Evolutionary conservation across 2,329 filamentous ascomycete genomes (phyloP).

Genomic region (Madurella fahalii): DNA sequence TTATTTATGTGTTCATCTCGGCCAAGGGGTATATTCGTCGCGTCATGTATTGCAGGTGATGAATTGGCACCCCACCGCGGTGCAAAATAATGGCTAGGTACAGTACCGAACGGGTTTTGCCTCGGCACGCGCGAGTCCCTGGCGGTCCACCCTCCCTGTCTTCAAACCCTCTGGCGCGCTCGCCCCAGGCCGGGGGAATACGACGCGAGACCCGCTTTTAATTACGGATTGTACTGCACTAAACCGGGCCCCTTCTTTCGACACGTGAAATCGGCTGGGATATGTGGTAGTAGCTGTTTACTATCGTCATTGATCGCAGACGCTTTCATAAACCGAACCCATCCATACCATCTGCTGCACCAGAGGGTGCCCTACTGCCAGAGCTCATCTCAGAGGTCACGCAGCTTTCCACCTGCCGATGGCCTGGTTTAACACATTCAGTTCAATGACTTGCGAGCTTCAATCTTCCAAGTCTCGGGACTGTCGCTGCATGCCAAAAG

Average conservation of each 20-base stretch:
- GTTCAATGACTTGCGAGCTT: too few species aligned
- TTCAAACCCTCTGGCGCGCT: conserved; percentile 10
- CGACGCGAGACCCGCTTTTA: conserved; percentile 6
- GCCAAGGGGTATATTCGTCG: conserved; percentile 12
- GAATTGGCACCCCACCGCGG: conserved; percentile 14
- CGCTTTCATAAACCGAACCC: too few species aligned
- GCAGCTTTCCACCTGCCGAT: too few species aligned
- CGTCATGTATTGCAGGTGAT: conserved; percentile 15
- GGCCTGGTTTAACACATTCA: too few species aligned
- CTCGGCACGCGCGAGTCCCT: conserved; percentile 18
- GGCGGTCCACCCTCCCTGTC: conserved; percentile 18
- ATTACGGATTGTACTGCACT: conserved; percentile 5
- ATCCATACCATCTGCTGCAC: too few species aligned
- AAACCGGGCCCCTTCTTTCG: background rate
- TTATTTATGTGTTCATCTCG: conserved; percentile 13
- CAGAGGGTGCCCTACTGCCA: too few species aligned
- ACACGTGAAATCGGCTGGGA: conserved; percentile 14
- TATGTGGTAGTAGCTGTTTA: background rate
- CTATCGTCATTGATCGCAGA: too few species aligned
- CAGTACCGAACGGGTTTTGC: conserved; percentile 15
- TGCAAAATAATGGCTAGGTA: background rate
- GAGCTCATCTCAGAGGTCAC: too few species aligned
- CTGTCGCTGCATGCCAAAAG: too few species aligned
- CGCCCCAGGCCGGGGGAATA: conserved; percentile 13
- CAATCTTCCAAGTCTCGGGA: too few species aligned